Percentiles rank a stretch among this genome's conserved stretches.
phyloP scores from a whole-genome alignment of 345 rosid genomes.

The Clausena lansium region DNA sequence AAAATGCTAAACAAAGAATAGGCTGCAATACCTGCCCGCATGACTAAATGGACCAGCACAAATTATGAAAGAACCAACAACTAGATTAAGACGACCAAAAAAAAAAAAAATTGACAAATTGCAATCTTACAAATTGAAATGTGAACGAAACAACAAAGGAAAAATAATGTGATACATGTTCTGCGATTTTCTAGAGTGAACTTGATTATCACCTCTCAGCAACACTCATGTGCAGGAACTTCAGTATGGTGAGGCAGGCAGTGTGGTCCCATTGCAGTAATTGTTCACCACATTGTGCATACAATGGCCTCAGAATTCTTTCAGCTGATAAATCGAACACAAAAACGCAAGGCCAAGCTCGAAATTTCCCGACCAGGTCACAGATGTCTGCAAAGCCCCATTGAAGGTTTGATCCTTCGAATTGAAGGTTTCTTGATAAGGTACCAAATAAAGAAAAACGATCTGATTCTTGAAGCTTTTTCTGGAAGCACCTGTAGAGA shows the following conservation, averaged over 20 bases:
- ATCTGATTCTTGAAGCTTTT: constrained; percentile 15
- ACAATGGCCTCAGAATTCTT: constrained; percentile 16
- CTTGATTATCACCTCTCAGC: constrained; percentile 20
- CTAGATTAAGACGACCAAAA: constrained; percentile 3
- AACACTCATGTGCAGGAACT: constrained; percentile 4
- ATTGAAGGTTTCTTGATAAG: constrained; percentile 13
- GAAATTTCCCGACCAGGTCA: constrained; percentile 5
- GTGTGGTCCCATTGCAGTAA: constrained; percentile 1
- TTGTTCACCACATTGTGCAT: constrained; percentile 11
- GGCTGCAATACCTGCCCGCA: neutral
- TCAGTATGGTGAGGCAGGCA: constrained; percentile 2
- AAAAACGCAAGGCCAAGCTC: constrained; percentile 15
- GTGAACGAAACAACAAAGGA: neutral
- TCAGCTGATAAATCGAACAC: constrained; percentile 6
- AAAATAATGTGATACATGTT: constrained; percentile 17
- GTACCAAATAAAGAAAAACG: constrained; percentile 10
- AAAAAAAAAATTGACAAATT: neutral
- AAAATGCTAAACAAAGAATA: constrained; percentile 14
- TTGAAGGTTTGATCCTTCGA: constrained; percentile 7
- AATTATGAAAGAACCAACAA: constrained; percentile 14
- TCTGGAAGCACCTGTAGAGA: constrained; percentile 16
- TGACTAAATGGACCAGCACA: constrained; percentile 7
- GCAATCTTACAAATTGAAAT: constrained; percentile 15
- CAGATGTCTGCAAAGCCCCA: constrained; percentile 15
- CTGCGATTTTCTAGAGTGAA: constrained; percentile 6